Base-by-base conservation (phyloP, 371 early-diverging fungal species). In the Rhizomucor pusillus region DNA sequence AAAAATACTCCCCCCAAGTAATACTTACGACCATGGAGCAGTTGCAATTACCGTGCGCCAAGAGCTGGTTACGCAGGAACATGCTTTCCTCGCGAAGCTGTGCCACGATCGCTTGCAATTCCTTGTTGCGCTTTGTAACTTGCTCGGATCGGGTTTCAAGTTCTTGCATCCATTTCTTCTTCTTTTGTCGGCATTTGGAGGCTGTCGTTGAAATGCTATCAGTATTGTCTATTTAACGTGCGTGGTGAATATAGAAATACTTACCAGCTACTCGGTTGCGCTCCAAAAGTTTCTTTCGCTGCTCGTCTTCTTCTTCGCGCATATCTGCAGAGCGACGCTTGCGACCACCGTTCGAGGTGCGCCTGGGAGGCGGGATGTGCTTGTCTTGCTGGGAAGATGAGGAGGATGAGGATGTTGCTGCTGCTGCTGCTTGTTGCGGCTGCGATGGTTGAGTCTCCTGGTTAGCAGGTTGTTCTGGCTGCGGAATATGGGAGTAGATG, bases 121-220 rank as follows among this genome's bases (percentile, higher is more conserved):
- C 68, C 24, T 77, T 68, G 64, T 90, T 89, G 44, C 79, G 77
- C 39, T 54, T 60, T 2, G 69, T 60, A 10, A 77, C 69, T 16
- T 80, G 73, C 37, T 80, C 78, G 3, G 84, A 78, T 13, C 69
- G 70, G 19, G 63, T 64, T 62, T 88, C 84, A n/a, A 90, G 81
- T 24, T 86, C 82, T 62, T 80, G 70, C 63, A 87, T 68, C 84
- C 86, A 87, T 52, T 71, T 60, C 67, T 90, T 90, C 62, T 88
- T 89, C 71, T 87, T 89, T 69, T 88, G 88, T 46, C 91, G 77
- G 59, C 90, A 90, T 67, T 89, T 88, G 25, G 79, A 82, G 5
- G 91, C 91, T 52, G 33, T 19, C 7, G 0, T 6, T 37, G 10
- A 18, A 5, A 22, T 22, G 24, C 14, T 18, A 22, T 16, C 19